Evolutionary conservation across 2,329 filamentous ascomycete genomes (phyloP).

Genomic region (Talaromyces sp.): DNA sequence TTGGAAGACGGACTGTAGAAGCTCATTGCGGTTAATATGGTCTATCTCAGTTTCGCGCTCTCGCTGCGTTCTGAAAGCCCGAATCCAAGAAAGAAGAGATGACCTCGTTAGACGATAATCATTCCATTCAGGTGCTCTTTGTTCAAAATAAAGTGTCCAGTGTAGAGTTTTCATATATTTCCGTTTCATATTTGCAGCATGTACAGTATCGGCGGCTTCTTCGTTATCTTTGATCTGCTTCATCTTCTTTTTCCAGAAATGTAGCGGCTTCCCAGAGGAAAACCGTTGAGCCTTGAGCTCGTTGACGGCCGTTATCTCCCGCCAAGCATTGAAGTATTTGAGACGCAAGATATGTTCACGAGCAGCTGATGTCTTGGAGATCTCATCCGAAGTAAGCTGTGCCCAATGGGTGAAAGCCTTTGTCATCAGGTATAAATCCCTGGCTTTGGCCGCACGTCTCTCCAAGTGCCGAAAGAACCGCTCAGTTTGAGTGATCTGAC

Average conservation of each 20-base stretch:
- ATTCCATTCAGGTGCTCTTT: conserved; percentile 39
- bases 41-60: conserved; percentile 36
- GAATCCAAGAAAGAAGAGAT: conserved; percentile 36
- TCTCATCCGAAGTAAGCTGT: conserved; percentile 57
- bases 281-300: conserved; percentile 49
- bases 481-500: conserved; percentile 42
- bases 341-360: conserved; percentile 65
- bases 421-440: conserved; percentile 60
- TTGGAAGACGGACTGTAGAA: conserved; percentile 25
- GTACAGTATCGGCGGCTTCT: conserved; percentile 24
- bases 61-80: conserved; percentile 32
- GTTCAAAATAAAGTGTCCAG: conserved; percentile 39
- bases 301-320: conserved; percentile 58
- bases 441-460: conserved; percentile 56
- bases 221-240: conserved; percentile 30
- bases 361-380: conserved; percentile 61
- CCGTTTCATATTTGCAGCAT: conserved; percentile 25
- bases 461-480: conserved; percentile 53
- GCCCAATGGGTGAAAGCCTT: conserved; percentile 67
- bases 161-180: conserved; percentile 39
- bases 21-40: conserved; percentile 21
- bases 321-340: conserved; percentile 65
- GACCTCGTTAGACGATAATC: conserved; percentile 36
- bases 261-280: conserved; percentile 50
- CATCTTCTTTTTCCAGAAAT: conserved; percentile 45